phyloP scores from a whole-genome alignment of 1,284 basidiomycete species.

The Schizophyllum amplum region DNA sequence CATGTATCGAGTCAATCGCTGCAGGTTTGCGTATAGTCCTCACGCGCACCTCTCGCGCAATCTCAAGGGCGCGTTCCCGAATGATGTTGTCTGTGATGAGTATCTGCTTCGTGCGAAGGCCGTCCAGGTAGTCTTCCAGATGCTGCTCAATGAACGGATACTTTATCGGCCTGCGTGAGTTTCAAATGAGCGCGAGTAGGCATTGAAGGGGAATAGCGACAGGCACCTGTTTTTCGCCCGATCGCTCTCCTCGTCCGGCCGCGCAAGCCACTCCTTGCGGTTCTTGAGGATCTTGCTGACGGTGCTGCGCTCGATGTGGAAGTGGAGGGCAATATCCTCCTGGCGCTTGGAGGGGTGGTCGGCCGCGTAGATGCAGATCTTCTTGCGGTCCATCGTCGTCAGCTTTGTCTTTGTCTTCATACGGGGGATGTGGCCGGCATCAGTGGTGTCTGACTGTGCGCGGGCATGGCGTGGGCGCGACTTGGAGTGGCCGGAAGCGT shows the following conservation, averaged over 20 bases:
- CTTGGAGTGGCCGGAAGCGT: no score
- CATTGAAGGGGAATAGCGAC: conserved; percentile 4
- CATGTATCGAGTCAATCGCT: conserved; percentile 27
- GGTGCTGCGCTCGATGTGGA: conserved; percentile 84
- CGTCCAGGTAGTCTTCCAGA: conserved; percentile 58
- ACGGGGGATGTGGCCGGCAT: not conserved
- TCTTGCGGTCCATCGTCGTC: conserved; percentile 64
- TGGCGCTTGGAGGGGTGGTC: conserved; percentile 62
- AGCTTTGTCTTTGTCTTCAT: conserved; percentile 58
- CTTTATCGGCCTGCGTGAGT: conserved; percentile 1
- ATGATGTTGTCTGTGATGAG: conserved; percentile 46
- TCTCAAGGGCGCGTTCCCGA: conserved; percentile 63
- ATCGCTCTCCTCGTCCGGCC: conserved; percentile 48
- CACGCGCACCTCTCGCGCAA: conserved; percentile 51
- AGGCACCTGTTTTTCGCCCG: conserved; percentile 54
- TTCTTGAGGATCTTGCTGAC: conserved; percentile 88
- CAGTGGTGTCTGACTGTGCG: not conserved
- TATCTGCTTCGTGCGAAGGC: conserved; percentile 51
- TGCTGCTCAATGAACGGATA: conserved; percentile 18
- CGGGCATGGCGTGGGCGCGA: not conserved
- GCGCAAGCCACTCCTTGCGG: conserved; percentile 73
- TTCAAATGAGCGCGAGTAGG: conserved; percentile 9
- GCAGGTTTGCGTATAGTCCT: not conserved
- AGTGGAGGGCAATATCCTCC: conserved; percentile 72
- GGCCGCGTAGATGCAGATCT: conserved; percentile 66